Base-by-base conservation (phyloP, 1,284 basidiomycete genomes). In the Hortiboletus rubellus region DNA sequence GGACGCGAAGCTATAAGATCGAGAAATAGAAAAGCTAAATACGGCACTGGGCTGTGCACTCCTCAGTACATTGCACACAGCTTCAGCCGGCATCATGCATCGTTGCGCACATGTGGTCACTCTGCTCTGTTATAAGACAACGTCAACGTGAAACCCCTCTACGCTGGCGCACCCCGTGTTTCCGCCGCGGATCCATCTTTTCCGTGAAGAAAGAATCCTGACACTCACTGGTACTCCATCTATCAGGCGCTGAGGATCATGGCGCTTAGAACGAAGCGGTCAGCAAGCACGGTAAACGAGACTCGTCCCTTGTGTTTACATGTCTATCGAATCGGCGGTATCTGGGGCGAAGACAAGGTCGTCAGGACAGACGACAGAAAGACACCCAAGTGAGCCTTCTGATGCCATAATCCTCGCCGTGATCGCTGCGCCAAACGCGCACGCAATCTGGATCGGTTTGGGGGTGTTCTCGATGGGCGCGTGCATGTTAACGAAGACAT, bases 271-370 rank as follows among this genome's bases (percentile, higher is more conserved):
- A 42, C 34, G 24, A 49, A 31, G 38, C 46, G 7, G 27, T 49
- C 51, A 18, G 10, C 14, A 14, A 36, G 27, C 11, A 53, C 49
- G 55, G n/a, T 6, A 9, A 38, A 33, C 15, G 60, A 52, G 6
- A n/a, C 45, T 5, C 50, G 14, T 18, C 59, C 61, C 5, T 33
- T 62, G 48, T 60, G 54, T 46, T 50, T 71, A 17, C 72, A 74
- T 40, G 55, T 74, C 45, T 71, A 73, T 52, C 63, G 69, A 3
- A 47, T 61, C 6, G 71, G 72, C 0, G 50, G 69, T 14, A 52
- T 71, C n/a, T 68, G 67, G 58, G 50, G 65, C 24, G 69, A 74
- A 27, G 65, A 72, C 55, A 73, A 57, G 56, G 48, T 71, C 44
- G 43, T 71, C 58, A 61, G 54, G 34, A 68, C 44, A 3, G 70